Evolutionary conservation across 2,329 filamentous ascomycete genomes (phyloP), one percentile per base, ranked within the genome.

Genomic region (Arthrobotrys sinensis): DNA sequence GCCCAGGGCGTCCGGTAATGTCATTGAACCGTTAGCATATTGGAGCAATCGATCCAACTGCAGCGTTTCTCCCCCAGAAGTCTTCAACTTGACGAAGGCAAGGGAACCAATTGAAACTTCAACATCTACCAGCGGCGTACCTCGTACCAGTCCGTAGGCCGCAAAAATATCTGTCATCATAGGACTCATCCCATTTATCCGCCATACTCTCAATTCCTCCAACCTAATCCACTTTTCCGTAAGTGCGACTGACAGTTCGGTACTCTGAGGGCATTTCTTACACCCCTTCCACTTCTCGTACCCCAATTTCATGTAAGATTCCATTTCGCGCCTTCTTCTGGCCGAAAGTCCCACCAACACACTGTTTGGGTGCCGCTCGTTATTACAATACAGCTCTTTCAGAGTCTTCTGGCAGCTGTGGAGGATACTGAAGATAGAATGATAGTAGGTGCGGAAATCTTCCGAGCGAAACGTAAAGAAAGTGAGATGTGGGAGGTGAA

Each of bases 391-490:
- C 6, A 72, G 19, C 10, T 72, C 57, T 11, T 16, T 28, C 4
- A 72, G 46, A 4, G 19, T 65, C 2, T 57, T 48, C 24, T 72
- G 68, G 16, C 48, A 55, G n/a, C 38, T 65, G 10, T 46, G 38
- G 36, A 72, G 68, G n/a, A 72, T 36, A n/a, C 14, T 48, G 36
- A 72, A 72, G 14, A 72, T 32, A 4, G 6, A n/a, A 36, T 72
- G 68, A 14, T 65, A 72, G 2, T 45, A 4, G 0, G 2, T 2
- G 2, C 34, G 11, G 10, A 11, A n/a, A 4, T 55, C 57, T 2
- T 48, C 3, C 12, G 21, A 19, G 45, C 16, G 36, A 11, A 36
- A 65, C 1, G 60, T 57, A 4, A 72, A 52, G 14, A 24, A n/a
- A 14, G 24, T 65, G 3, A 72, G 46, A n/a, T 72, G 68, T 10